Base-by-base conservation (phyloP, 345 rosid genomes). In the Hibiscus syriacus region DNA sequence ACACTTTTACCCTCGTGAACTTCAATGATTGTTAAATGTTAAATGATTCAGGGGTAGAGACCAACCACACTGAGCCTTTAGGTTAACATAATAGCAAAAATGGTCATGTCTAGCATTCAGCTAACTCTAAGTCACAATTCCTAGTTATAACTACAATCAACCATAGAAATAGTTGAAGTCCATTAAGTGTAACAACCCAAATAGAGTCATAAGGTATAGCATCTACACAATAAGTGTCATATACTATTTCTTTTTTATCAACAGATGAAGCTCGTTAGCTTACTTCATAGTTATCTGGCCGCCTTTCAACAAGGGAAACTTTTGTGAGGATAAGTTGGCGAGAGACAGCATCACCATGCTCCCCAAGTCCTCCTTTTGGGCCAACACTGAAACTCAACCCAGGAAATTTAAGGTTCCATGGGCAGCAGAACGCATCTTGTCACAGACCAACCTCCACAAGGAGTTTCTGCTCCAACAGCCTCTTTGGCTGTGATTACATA, bases 281-380 rank as follows among this genome's bases (percentile, higher is more conserved):
- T 91, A 94, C 99, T 89, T 94, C 99, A 84, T 91, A 94, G 90
- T 94, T 94, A 82, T 87, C 92, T 10, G 87, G 92, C 11, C 98
- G 92, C 72, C 99, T 91, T 82, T 94, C 98, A 62, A 91, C 87
- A 69, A 94, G 87, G n/a, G 99, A 94, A 73, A 72, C 86, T 83
- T 84, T 87, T 23, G 99, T 86, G 73, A 94, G 87, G 74, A 89
- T 86, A 61, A 94, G 89, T 74, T 91, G 98, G 53, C 88, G 92
- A 71, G 90, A 80, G 20, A 91, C 85, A 69, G 96, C 83, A 89
- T 89, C 99, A 70, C 99, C 99, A 79, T 85, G 91, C 69, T 91
- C 98, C 72, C 99, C 99, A 73, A 91, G 89, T 59, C 98, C 98
- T 68, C 98, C 98, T 81, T 87, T 91, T 36, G 98, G 97, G 63